A percentile compares a stretch with the other conserved stretches of the same genome.
Conservation (phyloP, 2,329 filamentous ascomycete species). For the Diaporthe sp. region DNA sequence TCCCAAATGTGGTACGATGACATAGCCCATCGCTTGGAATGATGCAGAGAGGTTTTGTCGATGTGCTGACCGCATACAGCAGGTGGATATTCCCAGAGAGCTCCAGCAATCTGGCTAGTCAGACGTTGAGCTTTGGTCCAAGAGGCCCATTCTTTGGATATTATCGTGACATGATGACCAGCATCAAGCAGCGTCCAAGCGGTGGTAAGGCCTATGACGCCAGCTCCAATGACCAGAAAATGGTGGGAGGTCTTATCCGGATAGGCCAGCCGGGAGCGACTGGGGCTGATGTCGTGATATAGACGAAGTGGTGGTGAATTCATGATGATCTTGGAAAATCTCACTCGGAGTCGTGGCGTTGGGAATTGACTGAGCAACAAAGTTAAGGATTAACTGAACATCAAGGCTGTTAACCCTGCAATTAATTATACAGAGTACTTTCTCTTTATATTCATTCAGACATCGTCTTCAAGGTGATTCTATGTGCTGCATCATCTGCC, state of each 20-base stretch:
- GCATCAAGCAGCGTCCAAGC: slow-evolving; percentile 15
- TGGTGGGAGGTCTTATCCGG: neutral
- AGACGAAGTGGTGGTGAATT: neutral
- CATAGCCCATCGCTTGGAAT: slow-evolving; percentile 21
- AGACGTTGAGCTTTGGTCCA: slow-evolving; percentile 19
- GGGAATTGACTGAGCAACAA: neutral
- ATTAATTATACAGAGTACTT: neutral
- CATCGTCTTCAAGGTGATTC: no score
- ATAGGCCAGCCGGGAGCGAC: neutral
- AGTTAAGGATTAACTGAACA: neutral
- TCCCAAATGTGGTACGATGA: slow-evolving; percentile 14
- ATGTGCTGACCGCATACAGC: slow-evolving; percentile 12
- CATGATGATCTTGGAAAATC: neutral
- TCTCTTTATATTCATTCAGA: neutral
- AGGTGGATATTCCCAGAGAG: slow-evolving; percentile 10
- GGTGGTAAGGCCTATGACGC: slow-evolving; percentile 14
- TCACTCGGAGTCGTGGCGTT: neutral
- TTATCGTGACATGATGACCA: neutral
- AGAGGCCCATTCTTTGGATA: slow-evolving; percentile 17
- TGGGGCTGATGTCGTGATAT: neutral
- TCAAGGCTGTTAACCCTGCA: neutral
- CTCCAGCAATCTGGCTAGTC: slow-evolving; percentile 14
- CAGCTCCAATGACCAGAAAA: slow-evolving; percentile 34
- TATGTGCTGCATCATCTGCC: neutral
- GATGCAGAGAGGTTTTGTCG: slow-evolving; percentile 2